Conservation (phyloP, 1,284 basidiomycete genomes). For the Puccinia hordei region DNA sequence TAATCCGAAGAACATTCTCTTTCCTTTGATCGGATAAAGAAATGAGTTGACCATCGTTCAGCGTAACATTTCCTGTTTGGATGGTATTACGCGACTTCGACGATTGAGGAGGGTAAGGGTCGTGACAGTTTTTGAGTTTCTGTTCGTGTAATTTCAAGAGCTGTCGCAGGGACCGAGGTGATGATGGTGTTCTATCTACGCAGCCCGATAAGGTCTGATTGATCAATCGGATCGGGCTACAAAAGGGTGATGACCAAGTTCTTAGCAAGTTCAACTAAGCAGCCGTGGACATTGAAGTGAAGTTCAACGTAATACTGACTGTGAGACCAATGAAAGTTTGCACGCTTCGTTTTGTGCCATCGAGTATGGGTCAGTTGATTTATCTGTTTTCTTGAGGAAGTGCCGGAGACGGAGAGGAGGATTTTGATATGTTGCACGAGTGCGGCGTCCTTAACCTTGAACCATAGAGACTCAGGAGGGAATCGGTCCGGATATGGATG, state of each 20-base stretch:
- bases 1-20: conserved; percentile 32
- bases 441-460: too few species aligned
- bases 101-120: conserved; percentile 42
- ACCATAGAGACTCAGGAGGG: too few species aligned
- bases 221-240: conserved; percentile 37
- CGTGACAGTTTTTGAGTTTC: conserved; percentile 41
- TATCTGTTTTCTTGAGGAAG: too few species aligned
- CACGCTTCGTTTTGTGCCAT: too few species aligned
- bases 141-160: conserved; percentile 41
- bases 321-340: conserved; percentile 16
- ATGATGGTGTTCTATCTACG: conserved; percentile 23
- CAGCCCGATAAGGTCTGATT: conserved; percentile 42
- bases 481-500: too few species aligned
- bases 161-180: conserved; percentile 26
- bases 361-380: too few species aligned
- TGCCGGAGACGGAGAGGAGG: too few species aligned
- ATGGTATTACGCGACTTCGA: conserved; percentile 31
- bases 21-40: conserved; percentile 36
- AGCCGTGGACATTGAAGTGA: background rate
- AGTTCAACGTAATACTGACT: background rate
- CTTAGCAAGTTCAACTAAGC: background rate
- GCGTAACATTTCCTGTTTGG: conserved; percentile 17
- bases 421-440: too few species aligned
- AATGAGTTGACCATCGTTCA: conserved; percentile 27
- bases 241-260: background rate